Base-by-base conservation (phyloP, 108 stramenopile species). In the Cylindrotheca fusiformis region DNA sequence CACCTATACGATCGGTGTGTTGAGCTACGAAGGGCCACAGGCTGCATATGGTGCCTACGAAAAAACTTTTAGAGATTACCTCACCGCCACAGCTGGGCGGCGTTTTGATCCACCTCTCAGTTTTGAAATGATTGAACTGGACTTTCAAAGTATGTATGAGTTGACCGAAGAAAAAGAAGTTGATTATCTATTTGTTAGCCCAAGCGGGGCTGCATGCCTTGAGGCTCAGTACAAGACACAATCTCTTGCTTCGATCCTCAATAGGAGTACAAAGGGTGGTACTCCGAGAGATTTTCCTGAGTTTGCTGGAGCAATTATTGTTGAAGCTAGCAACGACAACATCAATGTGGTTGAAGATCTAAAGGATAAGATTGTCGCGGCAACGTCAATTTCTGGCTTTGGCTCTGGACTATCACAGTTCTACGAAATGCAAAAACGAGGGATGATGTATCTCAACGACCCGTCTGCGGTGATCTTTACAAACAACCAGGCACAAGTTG, bases 391-490 rank as follows among this genome's bases (percentile, higher is more conserved):
- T 20, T 36, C 58, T 22, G 67, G 66, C 19, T 48, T 77, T 47
- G 66, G 71, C 14, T 33, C 41, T 47, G 76, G 69, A 23, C 76
- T 65, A 25, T 63, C 72, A 60, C 76, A 77, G 47, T 68, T 72
- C 45, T 52, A 65, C 2, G 67, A 68, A 26, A 67, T 77, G 67
- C 36, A 62, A 29, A 52, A 65, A 0, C 55, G 45, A 0, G 76
- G 76, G 3, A 36, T 77, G 48, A 41, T 48, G 30, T 68, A 68
- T 46, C 28, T 77, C 18, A 56, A 68, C 28, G 76, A 58, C 45
- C 71, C 71, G 0, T 52, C 49, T 24, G 71, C 72, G 45, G 4
- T 77, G 14, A 60, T 77, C 0, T 77, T 77, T 36, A 70, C 71
- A 17, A 32, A 30, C 10, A 60, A 72, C 46, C 76, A 77, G 41